These are phyloP conservation scores for Colletotrichum navitas DNA, from an alignment of 2,329 filamentous ascomycete genomes.

Conservation along the genomic window DNA sequence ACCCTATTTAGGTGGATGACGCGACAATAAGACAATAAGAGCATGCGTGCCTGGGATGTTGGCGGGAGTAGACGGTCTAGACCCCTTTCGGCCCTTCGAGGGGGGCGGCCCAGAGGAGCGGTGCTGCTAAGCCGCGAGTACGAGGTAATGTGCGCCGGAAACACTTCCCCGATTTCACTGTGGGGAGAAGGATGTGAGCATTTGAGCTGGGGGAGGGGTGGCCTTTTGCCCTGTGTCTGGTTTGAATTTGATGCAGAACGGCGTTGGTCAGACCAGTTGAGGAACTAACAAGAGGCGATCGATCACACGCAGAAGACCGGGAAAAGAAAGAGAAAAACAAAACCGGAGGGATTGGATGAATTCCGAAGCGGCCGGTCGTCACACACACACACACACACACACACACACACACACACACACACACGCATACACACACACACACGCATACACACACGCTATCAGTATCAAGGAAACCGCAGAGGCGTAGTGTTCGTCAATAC, in stretches of 20 bases:
- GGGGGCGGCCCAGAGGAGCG: neutral
- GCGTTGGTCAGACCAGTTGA: neutral
- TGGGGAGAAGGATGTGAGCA: constrained; percentile 9
- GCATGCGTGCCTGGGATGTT: constrained; percentile 28
- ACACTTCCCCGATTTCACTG: neutral
- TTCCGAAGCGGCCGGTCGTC: constrained; percentile 3
- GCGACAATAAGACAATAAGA: constrained; percentile 18
- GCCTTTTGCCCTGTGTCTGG: constrained; percentile 8
- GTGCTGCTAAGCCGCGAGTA: constrained; percentile 3
- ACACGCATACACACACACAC: too few relatives aligned
- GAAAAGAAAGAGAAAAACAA: neutral
- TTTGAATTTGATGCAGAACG: neutral
- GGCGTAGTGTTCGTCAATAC: constrained; percentile 5
- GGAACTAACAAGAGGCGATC: neutral
- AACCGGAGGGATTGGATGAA: neutral
- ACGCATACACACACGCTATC: too few relatives aligned
- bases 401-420: too few relatives aligned
- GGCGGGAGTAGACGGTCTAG: constrained; percentile 18
- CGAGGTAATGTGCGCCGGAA: neutral
- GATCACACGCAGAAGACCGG: neutral
- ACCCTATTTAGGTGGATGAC: constrained; percentile 11
- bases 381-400: too few relatives aligned
- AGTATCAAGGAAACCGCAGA: constrained; percentile 21
- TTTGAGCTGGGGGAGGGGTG: neutral
- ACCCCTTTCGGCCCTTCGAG: constrained; percentile 6